phyloP scores from a whole-genome alignment of 148 eudicot genomes.

The Vaccinium vitisidaea region DNA sequence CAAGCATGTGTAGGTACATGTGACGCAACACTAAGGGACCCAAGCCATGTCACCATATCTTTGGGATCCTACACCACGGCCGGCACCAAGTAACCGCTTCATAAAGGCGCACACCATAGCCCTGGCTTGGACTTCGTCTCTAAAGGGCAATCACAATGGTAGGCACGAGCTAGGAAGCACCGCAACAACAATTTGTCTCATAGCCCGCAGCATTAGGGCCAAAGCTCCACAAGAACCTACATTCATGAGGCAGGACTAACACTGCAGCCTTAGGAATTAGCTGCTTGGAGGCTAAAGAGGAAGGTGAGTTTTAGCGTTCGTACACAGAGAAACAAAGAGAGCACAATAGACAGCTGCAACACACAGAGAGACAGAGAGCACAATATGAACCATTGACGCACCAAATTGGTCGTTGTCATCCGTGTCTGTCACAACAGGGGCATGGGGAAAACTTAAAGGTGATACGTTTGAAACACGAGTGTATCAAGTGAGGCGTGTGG shows the following conservation, averaged over 20 bases:
- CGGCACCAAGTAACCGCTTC: not conserved
- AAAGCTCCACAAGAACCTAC: not conserved
- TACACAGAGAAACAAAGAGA: not conserved
- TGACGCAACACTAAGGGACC: not conserved
- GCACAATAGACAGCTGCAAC: too few relatives aligned
- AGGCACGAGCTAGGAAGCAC: not conserved
- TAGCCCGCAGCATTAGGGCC: not conserved
- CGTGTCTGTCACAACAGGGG: not conserved
- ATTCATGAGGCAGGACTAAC: not conserved
- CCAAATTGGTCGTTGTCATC: not conserved
- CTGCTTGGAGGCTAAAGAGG: not conserved
- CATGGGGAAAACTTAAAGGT: not conserved
- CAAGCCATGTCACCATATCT: too few relatives aligned
- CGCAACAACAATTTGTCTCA: not conserved
- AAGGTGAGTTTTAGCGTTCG: not conserved
- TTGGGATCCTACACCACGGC: not conserved
- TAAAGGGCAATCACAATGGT: not conserved
- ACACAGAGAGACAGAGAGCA: not conserved
- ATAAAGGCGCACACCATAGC: not conserved
- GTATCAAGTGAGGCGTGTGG: not conserved
- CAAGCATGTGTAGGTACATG: not conserved
- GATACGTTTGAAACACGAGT: not conserved
- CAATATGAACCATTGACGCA: not conserved
- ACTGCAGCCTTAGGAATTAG: not conserved
- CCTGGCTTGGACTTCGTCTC: not conserved